Conservation (phyloP, 352 stramenopile genomes). For the Pythium biforme region DNA sequence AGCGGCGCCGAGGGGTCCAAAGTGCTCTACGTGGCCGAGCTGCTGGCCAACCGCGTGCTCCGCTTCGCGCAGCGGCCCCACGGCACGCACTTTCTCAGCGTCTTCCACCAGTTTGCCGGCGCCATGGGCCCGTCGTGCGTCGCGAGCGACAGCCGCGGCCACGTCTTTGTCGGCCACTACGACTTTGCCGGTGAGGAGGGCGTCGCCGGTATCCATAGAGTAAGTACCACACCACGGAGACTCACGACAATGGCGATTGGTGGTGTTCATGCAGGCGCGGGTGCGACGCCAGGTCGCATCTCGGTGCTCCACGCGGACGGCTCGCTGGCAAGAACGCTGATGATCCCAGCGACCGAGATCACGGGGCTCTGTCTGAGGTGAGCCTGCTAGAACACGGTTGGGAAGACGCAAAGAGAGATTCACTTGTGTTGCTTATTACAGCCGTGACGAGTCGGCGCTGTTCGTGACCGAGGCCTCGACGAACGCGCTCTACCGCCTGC, state of each 20-base stretch:
- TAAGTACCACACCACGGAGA: not conserved
- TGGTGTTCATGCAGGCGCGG: constrained; percentile 28
- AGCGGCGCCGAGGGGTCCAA: constrained; percentile 34
- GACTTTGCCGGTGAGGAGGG: constrained; percentile 67
- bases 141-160: constrained; percentile 52
- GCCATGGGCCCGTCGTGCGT: constrained; percentile 77
- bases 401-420: no score
- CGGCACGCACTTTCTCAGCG: constrained; percentile 70
- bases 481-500: constrained; percentile 62
- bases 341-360: constrained; percentile 68
- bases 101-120: constrained; percentile 84
- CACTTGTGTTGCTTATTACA: no score
- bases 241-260: not conserved
- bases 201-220: not conserved
- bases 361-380: constrained; percentile 76
- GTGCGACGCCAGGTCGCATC: constrained; percentile 48
- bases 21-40: constrained; percentile 70
- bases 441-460: constrained; percentile 50
- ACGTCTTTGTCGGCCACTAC: constrained; percentile 81
- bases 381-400: no score
- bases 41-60: constrained; percentile 79
- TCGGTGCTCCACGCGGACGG: constrained; percentile 62
- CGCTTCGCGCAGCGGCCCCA: constrained; percentile 58
- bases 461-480: constrained; percentile 78
- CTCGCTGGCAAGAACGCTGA: constrained; percentile 42